These are phyloP conservation scores for Fusarium albosuccineum DNA, from an alignment of 2,329 filamentous ascomycete genomes.

Conservation along the genomic window DNA sequence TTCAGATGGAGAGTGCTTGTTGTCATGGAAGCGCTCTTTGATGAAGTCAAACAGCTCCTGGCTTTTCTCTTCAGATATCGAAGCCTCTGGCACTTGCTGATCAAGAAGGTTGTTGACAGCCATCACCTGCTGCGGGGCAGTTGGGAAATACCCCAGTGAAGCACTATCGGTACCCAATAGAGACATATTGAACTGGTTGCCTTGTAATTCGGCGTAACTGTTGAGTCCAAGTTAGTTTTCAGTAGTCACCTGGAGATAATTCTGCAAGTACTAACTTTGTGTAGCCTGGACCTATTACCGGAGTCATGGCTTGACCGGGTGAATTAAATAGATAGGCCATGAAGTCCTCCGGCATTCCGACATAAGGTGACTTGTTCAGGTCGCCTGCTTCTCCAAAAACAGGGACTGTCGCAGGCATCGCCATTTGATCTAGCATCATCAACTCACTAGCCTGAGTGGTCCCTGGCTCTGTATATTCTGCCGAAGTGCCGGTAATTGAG, in stretches of 20 bases:
- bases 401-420: conserved; percentile 78
- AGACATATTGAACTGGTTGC: conserved; percentile 57
- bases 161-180: conserved; percentile 63
- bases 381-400: conserved; percentile 88
- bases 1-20: conserved; percentile 78
- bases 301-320: conserved; percentile 52
- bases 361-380: conserved; percentile 84
- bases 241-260: not conserved
- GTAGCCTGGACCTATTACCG: conserved; percentile 59
- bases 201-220: conserved; percentile 66
- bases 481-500: conserved; percentile 49
- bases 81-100: conserved; percentile 81
- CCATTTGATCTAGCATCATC: conserved; percentile 73
- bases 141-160: conserved; percentile 68
- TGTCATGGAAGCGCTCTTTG: conserved; percentile 83
- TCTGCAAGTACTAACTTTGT: conserved; percentile 60
- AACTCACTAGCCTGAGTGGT: conserved; percentile 65
- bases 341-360: conserved; percentile 87
- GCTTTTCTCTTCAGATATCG: conserved; percentile 89
- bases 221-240: conserved; percentile 40
- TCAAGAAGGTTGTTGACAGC: conserved; percentile 88
- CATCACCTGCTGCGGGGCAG: conserved; percentile 84
- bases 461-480: conserved; percentile 61
- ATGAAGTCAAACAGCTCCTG: conserved; percentile 87
- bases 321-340: conserved; percentile 85